Percentiles rank a stretch among this genome's conserved stretches.
These are phyloP conservation scores for Penicillium lagena DNA, from an alignment of 495 filamentous ascomycete genomes.

Conservation along the genomic window DNA sequence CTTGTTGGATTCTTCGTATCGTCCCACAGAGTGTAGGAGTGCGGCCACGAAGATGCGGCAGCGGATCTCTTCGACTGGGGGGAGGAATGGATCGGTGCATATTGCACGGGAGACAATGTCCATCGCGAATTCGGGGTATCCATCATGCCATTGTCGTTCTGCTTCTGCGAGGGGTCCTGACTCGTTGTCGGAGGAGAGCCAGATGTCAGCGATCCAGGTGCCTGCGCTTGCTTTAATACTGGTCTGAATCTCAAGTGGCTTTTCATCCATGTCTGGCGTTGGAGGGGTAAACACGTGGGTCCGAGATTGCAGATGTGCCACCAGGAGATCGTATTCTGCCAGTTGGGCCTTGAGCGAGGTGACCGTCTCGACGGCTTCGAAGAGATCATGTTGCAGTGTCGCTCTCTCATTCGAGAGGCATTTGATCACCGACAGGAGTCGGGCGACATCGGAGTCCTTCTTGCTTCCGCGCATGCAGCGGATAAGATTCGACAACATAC, in stretches of 20 bases:
- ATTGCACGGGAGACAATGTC: constrained; percentile 1
- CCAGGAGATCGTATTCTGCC: constrained; percentile 13
- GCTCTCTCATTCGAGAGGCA: constrained; percentile 1
- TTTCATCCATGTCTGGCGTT: not conserved
- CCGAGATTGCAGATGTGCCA: constrained; percentile 7
- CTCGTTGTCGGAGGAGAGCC: constrained; percentile 7
- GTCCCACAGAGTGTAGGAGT: not conserved
- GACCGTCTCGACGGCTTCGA: constrained; percentile 1
- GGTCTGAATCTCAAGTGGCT: not conserved
- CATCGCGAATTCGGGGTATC: constrained; percentile 3
- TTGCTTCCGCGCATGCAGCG: not conserved
- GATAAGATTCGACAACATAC: not conserved
- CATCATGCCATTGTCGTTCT: constrained; percentile 11
- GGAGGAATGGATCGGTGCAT: constrained; percentile 1
- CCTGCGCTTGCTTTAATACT: not conserved
- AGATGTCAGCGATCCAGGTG: constrained; percentile 12
- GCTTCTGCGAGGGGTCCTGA: constrained; percentile 1
- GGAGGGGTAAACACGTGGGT: not conserved
- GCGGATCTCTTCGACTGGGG: constrained; percentile 3
- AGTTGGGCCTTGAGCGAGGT: constrained; percentile 3
- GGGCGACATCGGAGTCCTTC: not conserved
- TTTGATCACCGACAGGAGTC: not conserved
- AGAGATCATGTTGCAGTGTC: constrained; percentile 3
- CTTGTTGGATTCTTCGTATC: constrained; percentile 6
- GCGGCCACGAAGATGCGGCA: constrained; percentile 12